Conservation (phyloP, 495 filamentous ascomycete species). For the Cudoniella acicularis region DNA sequence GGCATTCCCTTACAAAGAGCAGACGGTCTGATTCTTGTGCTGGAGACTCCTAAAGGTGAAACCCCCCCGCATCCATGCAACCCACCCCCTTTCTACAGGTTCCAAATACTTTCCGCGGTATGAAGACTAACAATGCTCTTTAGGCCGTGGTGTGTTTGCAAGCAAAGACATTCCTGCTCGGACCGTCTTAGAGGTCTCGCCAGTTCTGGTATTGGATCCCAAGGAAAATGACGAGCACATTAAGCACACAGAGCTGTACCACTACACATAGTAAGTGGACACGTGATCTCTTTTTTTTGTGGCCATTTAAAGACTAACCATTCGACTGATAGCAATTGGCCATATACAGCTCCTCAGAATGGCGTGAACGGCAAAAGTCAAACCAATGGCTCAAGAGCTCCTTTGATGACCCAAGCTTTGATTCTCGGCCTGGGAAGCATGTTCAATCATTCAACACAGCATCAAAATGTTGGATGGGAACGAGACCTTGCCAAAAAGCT, state of each 20-base stretch:
- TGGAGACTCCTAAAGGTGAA: conserved; percentile 39
- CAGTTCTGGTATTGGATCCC: conserved; percentile 45
- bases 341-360: conserved; percentile 17
- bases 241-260: conserved; percentile 43
- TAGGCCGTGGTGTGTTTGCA: conserved; percentile 53
- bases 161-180: conserved; percentile 37
- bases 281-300: conserved; percentile 1
- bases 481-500: conserved; percentile 39
- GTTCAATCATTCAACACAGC: conserved; percentile 51
- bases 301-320: too few relatives aligned
- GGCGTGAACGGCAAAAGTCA: conserved; percentile 7
- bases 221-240: conserved; percentile 45
- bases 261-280: conserved; percentile 54
- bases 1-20: conserved; percentile 26
- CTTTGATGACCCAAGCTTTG: conserved; percentile 42
- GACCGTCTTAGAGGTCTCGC: conserved; percentile 47
- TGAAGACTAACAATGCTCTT: not conserved
- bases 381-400: conserved; percentile 10
- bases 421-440: conserved; percentile 52
- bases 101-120: conserved; percentile 13
- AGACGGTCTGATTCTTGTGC: conserved; percentile 27
- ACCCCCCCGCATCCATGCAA: too few relatives aligned
- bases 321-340: conserved; percentile 31
- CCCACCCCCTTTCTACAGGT: too few relatives aligned
- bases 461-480: conserved; percentile 53